Evolutionary conservation across 2,329 filamentous ascomycete species (phyloP).

Genomic region (Thielaviopsis musarum): DNA sequence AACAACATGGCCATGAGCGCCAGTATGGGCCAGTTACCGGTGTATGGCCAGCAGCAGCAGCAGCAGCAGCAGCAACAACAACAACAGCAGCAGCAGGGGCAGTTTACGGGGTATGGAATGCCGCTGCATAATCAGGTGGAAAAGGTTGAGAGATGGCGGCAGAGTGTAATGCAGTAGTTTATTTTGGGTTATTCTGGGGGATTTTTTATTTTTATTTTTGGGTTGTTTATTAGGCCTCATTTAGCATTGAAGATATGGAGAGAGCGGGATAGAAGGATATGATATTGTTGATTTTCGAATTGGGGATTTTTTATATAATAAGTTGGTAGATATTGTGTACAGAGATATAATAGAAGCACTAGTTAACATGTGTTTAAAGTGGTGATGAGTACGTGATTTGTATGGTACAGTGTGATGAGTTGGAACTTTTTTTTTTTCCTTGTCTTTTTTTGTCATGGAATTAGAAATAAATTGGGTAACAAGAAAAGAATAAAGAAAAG

Average conservation of each 20-base stretch:
- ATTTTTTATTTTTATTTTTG: neutral
- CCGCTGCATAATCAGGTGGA: conserved; percentile 15
- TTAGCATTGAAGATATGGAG: neutral
- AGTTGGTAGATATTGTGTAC: neutral
- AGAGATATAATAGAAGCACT: neutral
- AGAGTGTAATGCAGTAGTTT: conserved; percentile 19
- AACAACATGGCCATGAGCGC: conserved; percentile 19
- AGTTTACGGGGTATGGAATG: conserved; percentile 9
- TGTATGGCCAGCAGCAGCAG: conserved; percentile 1
- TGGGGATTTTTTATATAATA: neutral
- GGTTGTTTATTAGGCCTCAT: neutral
- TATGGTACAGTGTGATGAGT: no score
- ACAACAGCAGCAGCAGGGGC: neutral
- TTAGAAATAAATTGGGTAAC: neutral
- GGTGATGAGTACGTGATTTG: no score
- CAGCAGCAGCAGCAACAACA: neutral
- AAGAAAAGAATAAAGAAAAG: neutral
- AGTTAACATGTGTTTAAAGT: no score
- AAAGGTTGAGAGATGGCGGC: conserved; percentile 27
- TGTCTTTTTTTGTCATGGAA: neutral
- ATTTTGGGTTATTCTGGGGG: neutral
- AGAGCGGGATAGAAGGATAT: neutral
- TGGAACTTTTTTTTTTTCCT: neutral
- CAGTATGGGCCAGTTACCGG: conserved; percentile 5
- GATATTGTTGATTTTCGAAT: no score